Percentiles rank a stretch among this genome's conserved stretches.
Conservation (phyloP, 441 rosid genomes). For the Dalechampia spathulata region DNA sequence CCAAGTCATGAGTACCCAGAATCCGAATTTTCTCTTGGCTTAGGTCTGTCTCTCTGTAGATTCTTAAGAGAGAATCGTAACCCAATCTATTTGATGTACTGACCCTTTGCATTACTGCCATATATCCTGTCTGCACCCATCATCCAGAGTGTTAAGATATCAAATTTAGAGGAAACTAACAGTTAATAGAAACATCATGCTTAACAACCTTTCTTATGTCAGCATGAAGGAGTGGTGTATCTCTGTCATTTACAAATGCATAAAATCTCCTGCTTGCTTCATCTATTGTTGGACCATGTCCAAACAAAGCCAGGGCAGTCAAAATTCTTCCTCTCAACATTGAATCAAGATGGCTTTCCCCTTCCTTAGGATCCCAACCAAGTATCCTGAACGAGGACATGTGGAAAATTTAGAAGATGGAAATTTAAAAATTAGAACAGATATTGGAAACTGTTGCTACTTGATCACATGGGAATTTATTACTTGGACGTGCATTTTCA, state of each 20-base stretch:
- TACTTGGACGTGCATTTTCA: too few species aligned
- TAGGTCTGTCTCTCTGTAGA: slow-evolving; percentile 87
- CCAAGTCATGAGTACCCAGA: slow-evolving; percentile 32
- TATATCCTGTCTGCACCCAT: slow-evolving; percentile 72
- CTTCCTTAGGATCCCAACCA: slow-evolving; percentile 84
- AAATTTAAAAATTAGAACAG: neutral
- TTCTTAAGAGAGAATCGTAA: slow-evolving; percentile 65
- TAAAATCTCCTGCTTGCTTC: slow-evolving; percentile 72
- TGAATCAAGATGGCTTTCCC: slow-evolving; percentile 91
- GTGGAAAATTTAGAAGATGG: neutral
- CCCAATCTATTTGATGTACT: slow-evolving; percentile 54
- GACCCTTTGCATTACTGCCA: slow-evolving; percentile 78
- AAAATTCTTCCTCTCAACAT: slow-evolving; percentile 90
- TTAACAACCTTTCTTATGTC: slow-evolving; percentile 64
- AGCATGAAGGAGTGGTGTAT: slow-evolving; percentile 76
- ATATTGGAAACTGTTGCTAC: too few species aligned
- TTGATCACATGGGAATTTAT: too few species aligned
- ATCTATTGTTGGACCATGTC: slow-evolving; percentile 57
- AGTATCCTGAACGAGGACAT: slow-evolving; percentile 52
- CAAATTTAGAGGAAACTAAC: neutral
- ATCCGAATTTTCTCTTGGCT: slow-evolving; percentile 95
- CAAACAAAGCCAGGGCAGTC: slow-evolving; percentile 66
- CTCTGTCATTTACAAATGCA: slow-evolving; percentile 72
- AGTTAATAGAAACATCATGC: neutral
- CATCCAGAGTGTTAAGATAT: slow-evolving; percentile 12